Conservation (phyloP, 345 rosid genomes). For the Eucalyptus viminalis region DNA sequence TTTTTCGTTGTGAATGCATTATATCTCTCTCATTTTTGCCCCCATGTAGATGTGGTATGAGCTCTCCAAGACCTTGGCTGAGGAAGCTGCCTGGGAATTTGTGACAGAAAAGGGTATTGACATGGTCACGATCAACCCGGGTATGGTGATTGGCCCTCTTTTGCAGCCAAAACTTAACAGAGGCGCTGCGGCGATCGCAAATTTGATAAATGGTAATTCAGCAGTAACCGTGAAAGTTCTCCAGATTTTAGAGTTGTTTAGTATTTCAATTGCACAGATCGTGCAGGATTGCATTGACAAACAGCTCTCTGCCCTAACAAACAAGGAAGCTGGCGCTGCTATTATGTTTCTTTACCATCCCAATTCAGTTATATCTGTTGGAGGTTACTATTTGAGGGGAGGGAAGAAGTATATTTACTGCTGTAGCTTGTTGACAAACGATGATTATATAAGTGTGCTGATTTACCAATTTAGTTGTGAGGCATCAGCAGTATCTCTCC, state of each 20-base stretch:
- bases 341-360: not conserved
- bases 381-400: not conserved
- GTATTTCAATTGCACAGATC: not conserved
- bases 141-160: conserved; percentile 89
- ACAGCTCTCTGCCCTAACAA: not conserved
- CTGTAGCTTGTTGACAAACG: not conserved
- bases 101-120: conserved; percentile 65
- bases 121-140: conserved; percentile 66
- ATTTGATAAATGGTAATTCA: conserved; percentile 59
- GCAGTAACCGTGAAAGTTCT: not conserved
- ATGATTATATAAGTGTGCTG: not conserved
- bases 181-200: conserved; percentile 68
- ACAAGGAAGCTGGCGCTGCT: not conserved
- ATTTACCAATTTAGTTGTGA: not conserved
- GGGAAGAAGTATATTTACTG: too few relatives aligned
- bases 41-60: conserved; percentile 66
- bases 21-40: conserved; percentile 28
- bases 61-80: conserved; percentile 85
- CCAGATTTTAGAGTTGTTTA: not conserved
- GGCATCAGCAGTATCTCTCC: not conserved
- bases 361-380: not conserved
- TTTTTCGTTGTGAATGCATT: conserved; percentile 7
- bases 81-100: conserved; percentile 79
- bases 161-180: conserved; percentile 90
- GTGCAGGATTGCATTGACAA: not conserved